phyloP scores from a whole-genome alignment of 495 filamentous ascomycete genomes.

The Podospora pseudocomata region DNA sequence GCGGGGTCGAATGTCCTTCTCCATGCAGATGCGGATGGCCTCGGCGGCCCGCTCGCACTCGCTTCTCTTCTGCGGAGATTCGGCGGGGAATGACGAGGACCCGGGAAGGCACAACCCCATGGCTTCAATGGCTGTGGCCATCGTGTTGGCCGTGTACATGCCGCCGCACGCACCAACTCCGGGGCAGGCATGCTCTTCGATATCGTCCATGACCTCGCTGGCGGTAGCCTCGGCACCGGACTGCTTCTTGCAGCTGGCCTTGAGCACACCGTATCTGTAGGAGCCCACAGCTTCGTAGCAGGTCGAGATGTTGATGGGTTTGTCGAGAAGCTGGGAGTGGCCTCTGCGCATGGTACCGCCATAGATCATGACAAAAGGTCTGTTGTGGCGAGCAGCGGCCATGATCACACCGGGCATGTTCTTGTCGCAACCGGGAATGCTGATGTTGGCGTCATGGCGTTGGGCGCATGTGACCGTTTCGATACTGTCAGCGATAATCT shows the following conservation, averaged over 20 bases:
- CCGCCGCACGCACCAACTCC: constrained; percentile 93
- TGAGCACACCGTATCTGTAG: constrained; percentile 67
- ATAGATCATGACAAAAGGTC: constrained; percentile 73
- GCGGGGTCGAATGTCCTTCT: constrained; percentile 78
- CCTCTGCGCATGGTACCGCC: constrained; percentile 88
- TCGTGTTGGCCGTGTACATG: constrained; percentile 97
- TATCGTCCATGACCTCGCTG: constrained; percentile 79
- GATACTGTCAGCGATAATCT: constrained; percentile 93
- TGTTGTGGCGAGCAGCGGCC: constrained; percentile 79
- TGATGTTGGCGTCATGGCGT: constrained; percentile 89
- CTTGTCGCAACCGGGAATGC: constrained; percentile 96
- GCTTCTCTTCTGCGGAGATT: constrained; percentile 83
- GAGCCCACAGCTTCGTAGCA: constrained; percentile 92
- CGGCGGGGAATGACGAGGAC: constrained; percentile 83
- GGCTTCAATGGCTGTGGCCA: constrained; percentile 93
- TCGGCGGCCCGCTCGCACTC: constrained; percentile 87
- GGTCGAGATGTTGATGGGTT: constrained; percentile 81
- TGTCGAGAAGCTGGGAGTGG: constrained; percentile 70
- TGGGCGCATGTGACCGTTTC: constrained; percentile 88
- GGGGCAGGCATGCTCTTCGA: constrained; percentile 83
- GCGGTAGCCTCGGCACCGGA: constrained; percentile 47
- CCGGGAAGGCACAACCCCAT: constrained; percentile 91
- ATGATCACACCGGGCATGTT: constrained; percentile 88
- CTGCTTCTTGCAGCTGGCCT: constrained; percentile 40
- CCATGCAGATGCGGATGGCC: constrained; percentile 80